A percentile compares a stretch with the other conserved stretches of the same genome.
phyloP scores from a whole-genome alignment of 2,329 filamentous ascomycete species.

The Fusarium transvaalense region DNA sequence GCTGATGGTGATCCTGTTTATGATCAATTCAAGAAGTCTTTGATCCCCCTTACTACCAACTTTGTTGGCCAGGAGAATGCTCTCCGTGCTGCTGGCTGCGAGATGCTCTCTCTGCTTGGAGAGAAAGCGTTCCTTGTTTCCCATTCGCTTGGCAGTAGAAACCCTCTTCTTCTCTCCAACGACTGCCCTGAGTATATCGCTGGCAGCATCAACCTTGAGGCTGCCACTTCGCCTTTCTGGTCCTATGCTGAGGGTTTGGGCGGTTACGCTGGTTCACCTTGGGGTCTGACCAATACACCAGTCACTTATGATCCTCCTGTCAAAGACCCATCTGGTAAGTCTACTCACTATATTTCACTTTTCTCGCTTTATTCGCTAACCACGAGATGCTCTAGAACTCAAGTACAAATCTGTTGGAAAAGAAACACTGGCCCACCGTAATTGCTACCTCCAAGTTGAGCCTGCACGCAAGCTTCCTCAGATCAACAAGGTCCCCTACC shows the following conservation, averaged over 20 bases:
- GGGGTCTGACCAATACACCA: slow-evolving; percentile 33
- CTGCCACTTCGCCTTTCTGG: slow-evolving; percentile 39
- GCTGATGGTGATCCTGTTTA: slow-evolving; percentile 26
- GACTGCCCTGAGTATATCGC: slow-evolving; percentile 35
- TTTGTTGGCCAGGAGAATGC: slow-evolving; percentile 32
- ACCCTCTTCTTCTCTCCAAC: slow-evolving; percentile 33
- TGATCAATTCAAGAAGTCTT: slow-evolving; percentile 36
- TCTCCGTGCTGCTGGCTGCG: slow-evolving; percentile 28
- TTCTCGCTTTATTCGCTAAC: neutral
- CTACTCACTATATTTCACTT: neutral
- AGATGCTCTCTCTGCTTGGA: slow-evolving; percentile 36
- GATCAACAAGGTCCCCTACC: slow-evolving; percentile 32
- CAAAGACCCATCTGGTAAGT: slow-evolving; percentile 26
- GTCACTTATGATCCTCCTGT: slow-evolving; percentile 37
- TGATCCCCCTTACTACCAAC: slow-evolving; percentile 35
- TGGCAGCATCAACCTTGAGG: slow-evolving; percentile 37
- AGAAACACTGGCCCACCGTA: slow-evolving; percentile 27
- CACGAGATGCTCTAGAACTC: slow-evolving; percentile 5
- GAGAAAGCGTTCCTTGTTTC: slow-evolving; percentile 38
- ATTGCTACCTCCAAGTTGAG: slow-evolving; percentile 34
- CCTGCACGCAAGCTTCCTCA: slow-evolving; percentile 34
- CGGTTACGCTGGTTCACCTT: slow-evolving; percentile 18
- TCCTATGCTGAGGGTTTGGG: slow-evolving; percentile 31
- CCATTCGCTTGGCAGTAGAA: slow-evolving; percentile 33
- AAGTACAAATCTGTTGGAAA: slow-evolving; percentile 21